Base-by-base conservation (phyloP, 2,329 filamentous ascomycete genomes). In the Alternaria tenuissima region DNA sequence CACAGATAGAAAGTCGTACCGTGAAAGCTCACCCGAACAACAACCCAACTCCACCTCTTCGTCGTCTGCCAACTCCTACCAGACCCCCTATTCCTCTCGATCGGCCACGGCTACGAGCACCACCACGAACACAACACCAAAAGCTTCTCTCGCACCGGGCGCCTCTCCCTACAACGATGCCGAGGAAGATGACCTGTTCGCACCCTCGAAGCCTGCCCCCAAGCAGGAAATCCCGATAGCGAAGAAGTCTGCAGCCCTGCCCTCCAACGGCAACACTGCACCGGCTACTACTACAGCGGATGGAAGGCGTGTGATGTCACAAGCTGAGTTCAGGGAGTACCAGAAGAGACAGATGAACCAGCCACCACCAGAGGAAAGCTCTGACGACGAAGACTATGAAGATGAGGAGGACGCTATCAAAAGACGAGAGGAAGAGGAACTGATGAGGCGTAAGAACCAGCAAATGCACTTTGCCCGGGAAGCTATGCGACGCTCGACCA, bases 381-480 rank as follows among this genome's bases (percentile, higher is more conserved):
- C 71, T 3, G 73, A 75, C 8, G 72, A 76, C 8, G 74, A 77
- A 36, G 73, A 78, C 44, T 77, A 78, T 54, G 76, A 78, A 42
- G 76, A 78, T 43, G 76, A 78, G 59, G 76, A 78, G 57, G 76
- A 78, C 16, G 72, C 72, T 4, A 74, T 75, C 55, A 65, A 67
- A 62, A 70, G 71, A 52, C 70, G 74, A 14, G 65, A 76, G 52
- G 71, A 77, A 55, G 73, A 78, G 47, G 72, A 76, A 48, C 62
- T 74, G 18, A 55, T 69, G 42, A 68, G 72, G 43, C 72, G 75
- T 18, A 74, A 74, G 59, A 73, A 73, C 44, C 72, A 75, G 43
- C 75, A 77, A 49, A 72, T 76, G 73, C 66, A 71, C 12, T 69
- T 76, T 49, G 73, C 74, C 12, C 68, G 76, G 14, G 74, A 76